phyloP scores from a whole-genome alignment of 257 asterid genomes.

The Petrea volubilis region DNA sequence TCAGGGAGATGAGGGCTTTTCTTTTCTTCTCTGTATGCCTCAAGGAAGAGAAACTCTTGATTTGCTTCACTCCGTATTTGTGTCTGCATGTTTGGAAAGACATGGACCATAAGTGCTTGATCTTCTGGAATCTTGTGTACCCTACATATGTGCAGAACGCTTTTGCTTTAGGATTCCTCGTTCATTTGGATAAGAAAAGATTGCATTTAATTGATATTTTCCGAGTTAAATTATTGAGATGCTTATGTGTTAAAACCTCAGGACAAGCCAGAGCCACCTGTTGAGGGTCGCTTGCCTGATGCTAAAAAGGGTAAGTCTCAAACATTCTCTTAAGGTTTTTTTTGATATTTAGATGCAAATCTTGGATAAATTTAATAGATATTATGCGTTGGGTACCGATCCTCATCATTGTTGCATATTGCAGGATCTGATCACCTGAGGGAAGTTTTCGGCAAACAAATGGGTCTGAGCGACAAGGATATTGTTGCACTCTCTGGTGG shows the following conservation, averaged over 20 bases:
- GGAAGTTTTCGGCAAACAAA: slow-evolving; percentile 74
- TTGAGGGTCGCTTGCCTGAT: slow-evolving; percentile 88
- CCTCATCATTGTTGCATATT: slow-evolving; percentile 1
- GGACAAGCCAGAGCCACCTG: slow-evolving; percentile 75
- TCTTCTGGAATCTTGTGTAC: background rate
- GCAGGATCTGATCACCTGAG: slow-evolving; percentile 84
- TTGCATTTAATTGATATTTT: background rate
- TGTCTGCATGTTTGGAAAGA: background rate
- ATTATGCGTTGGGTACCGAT: background rate
- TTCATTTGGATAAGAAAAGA: background rate
- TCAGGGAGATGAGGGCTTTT: background rate
- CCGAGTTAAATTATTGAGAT: background rate
- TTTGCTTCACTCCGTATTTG: background rate
- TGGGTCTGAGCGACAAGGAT: slow-evolving; percentile 85
- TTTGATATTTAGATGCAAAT: background rate
- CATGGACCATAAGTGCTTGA: background rate
- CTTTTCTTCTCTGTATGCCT: background rate
- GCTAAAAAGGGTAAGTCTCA: slow-evolving; percentile 69
- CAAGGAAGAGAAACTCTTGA: background rate
- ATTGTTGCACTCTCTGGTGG: slow-evolving; percentile 89
- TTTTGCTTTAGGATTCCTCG: background rate
- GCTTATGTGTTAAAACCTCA: slow-evolving; percentile 26
- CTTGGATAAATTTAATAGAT: no score
- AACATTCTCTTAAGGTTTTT: background rate
- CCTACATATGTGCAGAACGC: background rate